A percentile compares a stretch with the other conserved stretches of the same genome.
Evolutionary conservation across 306 rosid genomes (phyloP).

Genomic region (Carpinus viminea): DNA sequence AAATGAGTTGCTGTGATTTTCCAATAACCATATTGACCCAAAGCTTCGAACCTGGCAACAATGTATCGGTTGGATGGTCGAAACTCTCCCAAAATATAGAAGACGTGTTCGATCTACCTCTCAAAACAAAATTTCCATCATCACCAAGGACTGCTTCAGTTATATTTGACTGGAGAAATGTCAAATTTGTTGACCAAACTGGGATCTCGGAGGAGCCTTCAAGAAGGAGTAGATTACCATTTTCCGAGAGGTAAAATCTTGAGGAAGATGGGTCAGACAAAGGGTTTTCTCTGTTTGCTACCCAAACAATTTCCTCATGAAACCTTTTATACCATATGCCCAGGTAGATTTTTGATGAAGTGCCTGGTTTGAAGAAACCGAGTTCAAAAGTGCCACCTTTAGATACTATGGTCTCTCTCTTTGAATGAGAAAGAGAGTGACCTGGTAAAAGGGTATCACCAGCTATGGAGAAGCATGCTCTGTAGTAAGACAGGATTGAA

Average conservation of each 20-base stretch:
- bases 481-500: not conserved
- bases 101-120: no score
- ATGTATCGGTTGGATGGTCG: not conserved
- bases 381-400: not conserved
- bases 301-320: no score
- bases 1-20: constrained; percentile 37
- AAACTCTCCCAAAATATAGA: not conserved
- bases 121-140: no score
- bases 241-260: no score
- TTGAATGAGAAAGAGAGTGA: not conserved
- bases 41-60: constrained; percentile 43
- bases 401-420: no score
- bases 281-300: no score
- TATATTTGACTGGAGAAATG: no score
- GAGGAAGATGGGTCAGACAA: no score
- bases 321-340: not conserved
- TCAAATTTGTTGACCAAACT: no score
- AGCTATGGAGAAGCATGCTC: not conserved
- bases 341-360: not conserved
- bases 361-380: not conserved
- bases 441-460: not conserved
- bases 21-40: constrained; percentile 31
- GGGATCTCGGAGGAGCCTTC: no score
- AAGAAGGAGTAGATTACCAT: no score
- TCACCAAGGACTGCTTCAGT: no score